Base-by-base conservation (phyloP, 441 rosid genomes). In the Biscutella laevigata region DNA sequence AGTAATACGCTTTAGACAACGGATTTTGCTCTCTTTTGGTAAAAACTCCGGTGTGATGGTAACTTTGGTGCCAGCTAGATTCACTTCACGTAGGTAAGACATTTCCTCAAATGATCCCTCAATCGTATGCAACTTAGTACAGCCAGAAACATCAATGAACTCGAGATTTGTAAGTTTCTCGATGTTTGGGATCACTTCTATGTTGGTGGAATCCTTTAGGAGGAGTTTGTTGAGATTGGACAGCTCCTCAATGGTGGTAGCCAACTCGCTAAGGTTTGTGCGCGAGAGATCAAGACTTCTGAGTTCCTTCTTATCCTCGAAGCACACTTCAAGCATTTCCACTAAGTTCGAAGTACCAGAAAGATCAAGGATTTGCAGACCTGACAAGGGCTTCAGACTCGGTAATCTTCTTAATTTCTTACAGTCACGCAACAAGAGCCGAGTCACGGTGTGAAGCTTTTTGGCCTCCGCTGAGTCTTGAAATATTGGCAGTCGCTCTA, bases 301-400 rank as follows among this genome's bases (percentile, higher is more conserved):
- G 57, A 76, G 79, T 27, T 30, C 44, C 3, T 38, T n/a, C 50
- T 68, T 39, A 12, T 56, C 50, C 15, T 59, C 70, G 14, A 73
- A 64, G 41, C 68, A 51, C 40, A 58, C 74, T 60, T 68, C 69
- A 6, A 45, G 58, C 20, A 79, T 61, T 49, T 73, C 66, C 47
- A 34, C 45, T 22, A 77, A 46, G 15, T 49, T 45, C 6, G 13
- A 47, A 36, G 76, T 51, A 24, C 74, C 82, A 0, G 80, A 74
- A 59, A 76, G 78, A 71, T 72, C 72, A 34, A 82, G 71, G 54
- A 76, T 64, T 49, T 76, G 80, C 12, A 80, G 78, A 33, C 57
- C 57, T 14, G 76, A 15, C 46, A 76, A 57, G 8, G 59, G 30
- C 46, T 68, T 59, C 42, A 75, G 61, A 40, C 43, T 58, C 22